Percentiles rank a stretch among this genome's conserved stretches.
These are phyloP conservation scores for Sapria himalayana DNA, from an alignment of 345 rosid genomes.

Conservation along the genomic window DNA sequence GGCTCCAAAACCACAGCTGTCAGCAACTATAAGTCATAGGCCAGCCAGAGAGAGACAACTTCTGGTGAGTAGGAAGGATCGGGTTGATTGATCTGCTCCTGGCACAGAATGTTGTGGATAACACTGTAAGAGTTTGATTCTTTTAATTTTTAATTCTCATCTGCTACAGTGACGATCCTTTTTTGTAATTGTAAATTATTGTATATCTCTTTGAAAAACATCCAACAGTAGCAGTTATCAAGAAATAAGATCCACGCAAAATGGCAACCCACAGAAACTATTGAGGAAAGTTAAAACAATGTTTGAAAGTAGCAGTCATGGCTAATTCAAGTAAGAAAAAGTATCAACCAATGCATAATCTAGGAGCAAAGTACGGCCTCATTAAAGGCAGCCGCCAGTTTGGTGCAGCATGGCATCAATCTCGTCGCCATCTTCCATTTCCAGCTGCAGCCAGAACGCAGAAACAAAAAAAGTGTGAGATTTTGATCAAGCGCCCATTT, in stretches of 20 bases:
- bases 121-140: slow-evolving; percentile 2
- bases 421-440: slow-evolving; percentile 85
- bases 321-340: background rate
- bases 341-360: background rate
- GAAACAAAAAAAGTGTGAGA: background rate
- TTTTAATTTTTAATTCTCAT: background rate
- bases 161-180: too few relatives aligned
- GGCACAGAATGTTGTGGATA: too few relatives aligned
- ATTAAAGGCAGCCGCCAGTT: slow-evolving; percentile 52
- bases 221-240: background rate
- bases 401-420: slow-evolving; percentile 80
- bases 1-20: slow-evolving; percentile 7
- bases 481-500: background rate
- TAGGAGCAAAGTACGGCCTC: too few relatives aligned
- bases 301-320: background rate
- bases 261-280: too few relatives aligned
- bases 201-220: background rate
- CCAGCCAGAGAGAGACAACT: background rate
- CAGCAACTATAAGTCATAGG: slow-evolving; percentile 5
- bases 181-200: background rate
- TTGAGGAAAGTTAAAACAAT: too few relatives aligned
- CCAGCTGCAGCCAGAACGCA: slow-evolving; percentile 22
- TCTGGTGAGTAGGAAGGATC: slow-evolving; percentile 7
- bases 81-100: background rate
- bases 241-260: too few relatives aligned